These are phyloP conservation scores for Emericellopsis terricola DNA, from an alignment of 495 filamentous ascomycete species.

Conservation along the genomic window DNA sequence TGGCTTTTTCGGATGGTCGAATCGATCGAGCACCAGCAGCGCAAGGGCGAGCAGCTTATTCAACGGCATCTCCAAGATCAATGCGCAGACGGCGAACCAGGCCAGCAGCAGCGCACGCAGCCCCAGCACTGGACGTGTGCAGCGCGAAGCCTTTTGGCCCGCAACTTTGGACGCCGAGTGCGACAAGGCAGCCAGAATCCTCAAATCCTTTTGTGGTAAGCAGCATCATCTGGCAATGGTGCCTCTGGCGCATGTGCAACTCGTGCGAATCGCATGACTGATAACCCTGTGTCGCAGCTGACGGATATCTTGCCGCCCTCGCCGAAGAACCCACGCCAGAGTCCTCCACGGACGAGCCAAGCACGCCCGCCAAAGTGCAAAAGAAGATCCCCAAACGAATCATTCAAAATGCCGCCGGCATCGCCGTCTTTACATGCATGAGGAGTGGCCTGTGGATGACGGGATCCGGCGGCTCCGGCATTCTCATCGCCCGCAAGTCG, in stretches of 20 bases:
- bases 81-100: background rate
- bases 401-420: constrained; percentile 66
- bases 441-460: constrained; percentile 81
- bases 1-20: constrained; percentile 4
- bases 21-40: background rate
- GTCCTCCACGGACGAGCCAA: constrained; percentile 5
- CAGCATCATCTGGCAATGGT: constrained; percentile 1
- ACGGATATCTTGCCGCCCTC: constrained; percentile 26
- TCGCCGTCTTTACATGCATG: constrained; percentile 89
- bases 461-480: constrained; percentile 69
- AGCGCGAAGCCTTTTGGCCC: constrained; percentile 60
- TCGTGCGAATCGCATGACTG: background rate
- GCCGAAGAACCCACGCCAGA: constrained; percentile 9
- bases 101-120: constrained; percentile 5
- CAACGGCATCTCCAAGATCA: constrained; percentile 4
- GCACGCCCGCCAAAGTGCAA: constrained; percentile 30
- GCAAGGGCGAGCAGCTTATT: background rate
- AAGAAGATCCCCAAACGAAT: constrained; percentile 75
- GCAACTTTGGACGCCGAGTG: constrained; percentile 64
- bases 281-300: constrained; percentile 12
- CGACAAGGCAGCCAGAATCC: constrained; percentile 72
- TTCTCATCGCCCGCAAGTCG: constrained; percentile 60
- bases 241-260: background rate
- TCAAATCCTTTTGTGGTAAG: constrained; percentile 64
- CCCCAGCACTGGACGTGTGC: background rate